These are phyloP conservation scores for Cyclostephanos invisitatus DNA, from an alignment of 108 stramenopile genomes.

Conservation along the genomic window DNA sequence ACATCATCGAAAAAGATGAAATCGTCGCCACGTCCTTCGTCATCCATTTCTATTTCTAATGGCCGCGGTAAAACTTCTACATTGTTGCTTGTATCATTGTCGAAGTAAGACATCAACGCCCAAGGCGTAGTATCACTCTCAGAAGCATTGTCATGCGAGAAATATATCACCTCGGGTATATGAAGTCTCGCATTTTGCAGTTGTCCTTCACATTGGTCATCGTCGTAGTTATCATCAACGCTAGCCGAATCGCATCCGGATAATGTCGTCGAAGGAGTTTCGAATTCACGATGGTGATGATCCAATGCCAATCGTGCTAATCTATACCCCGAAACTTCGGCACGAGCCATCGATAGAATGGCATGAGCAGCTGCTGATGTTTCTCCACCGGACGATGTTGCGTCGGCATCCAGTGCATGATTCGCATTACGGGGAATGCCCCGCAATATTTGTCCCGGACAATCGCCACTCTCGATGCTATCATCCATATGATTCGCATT, in stretches of 20 bases:
- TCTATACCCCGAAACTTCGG: conserved; percentile 74
- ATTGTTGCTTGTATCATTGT: neutral
- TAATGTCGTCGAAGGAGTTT: neutral
- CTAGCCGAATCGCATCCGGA: neutral
- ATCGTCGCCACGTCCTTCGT: neutral
- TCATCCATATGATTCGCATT: conserved; percentile 52
- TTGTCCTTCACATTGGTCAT: neutral
- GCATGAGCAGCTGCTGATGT: conserved; percentile 1
- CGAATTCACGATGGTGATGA: conserved; percentile 9
- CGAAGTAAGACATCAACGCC: conserved; percentile 47
- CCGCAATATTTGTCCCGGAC: neutral
- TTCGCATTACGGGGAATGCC: conserved; percentile 4
- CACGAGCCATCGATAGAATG: conserved; percentile 47
- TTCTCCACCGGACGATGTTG: neutral
- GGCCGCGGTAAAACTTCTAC: neutral
- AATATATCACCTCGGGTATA: conserved; percentile 48
- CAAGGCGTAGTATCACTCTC: conserved; percentile 19
- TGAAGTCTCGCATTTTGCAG: neutral
- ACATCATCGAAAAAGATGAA: neutral
- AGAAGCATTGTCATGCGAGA: conserved; percentile 32
- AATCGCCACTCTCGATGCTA: conserved; percentile 1
- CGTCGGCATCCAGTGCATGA: too few relatives aligned
- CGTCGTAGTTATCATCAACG: neutral
- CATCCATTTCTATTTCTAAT: conserved; percentile 6
- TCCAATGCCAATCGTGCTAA: conserved; percentile 52